A percentile compares a stretch with the other conserved stretches of the same genome.
phyloP scores from a whole-genome alignment of 139 green algal genomes.

The Coelastrella sp. region DNA sequence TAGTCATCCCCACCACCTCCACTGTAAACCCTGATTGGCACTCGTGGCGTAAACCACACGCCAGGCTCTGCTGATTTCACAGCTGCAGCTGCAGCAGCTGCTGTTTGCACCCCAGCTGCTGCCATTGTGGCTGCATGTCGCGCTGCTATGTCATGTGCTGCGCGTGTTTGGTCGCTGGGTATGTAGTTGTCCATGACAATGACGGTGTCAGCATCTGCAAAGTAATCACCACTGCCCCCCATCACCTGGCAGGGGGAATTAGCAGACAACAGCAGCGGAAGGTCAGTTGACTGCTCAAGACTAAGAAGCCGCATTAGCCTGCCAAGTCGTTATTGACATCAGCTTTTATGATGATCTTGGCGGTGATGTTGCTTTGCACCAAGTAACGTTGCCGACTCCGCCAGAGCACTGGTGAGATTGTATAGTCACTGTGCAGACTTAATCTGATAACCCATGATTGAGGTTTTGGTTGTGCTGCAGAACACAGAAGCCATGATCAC shows the following conservation, averaged over 20 bases:
- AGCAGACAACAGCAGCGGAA: background rate
- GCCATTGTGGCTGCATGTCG: slow-evolving; percentile 64
- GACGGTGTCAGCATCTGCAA: slow-evolving; percentile 71
- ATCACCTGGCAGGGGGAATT: slow-evolving; percentile 40
- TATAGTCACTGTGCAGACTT: too few species aligned
- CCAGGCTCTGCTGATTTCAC: background rate
- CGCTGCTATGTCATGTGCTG: slow-evolving; percentile 18
- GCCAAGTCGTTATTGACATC: too few species aligned
- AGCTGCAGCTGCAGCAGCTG: slow-evolving; percentile 41
- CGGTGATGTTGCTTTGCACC: too few species aligned
- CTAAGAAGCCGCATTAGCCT: too few species aligned
- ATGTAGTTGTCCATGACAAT: slow-evolving; percentile 49
- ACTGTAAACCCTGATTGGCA: background rate
- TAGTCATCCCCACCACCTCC: background rate
- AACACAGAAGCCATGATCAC: background rate
- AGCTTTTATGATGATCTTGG: too few species aligned
- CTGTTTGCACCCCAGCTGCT: background rate
- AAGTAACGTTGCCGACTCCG: too few species aligned
- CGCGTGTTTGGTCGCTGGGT: slow-evolving; percentile 4
- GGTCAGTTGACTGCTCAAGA: too few species aligned
- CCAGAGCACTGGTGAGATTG: too few species aligned
- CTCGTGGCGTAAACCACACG: background rate
- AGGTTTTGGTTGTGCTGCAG: too few species aligned
- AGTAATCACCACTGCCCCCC: slow-evolving; percentile 78
- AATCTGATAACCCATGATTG: too few species aligned